Conservation (phyloP, 371 early-diverging fungal genomes). For the Syncephalastrum racemosum region DNA sequence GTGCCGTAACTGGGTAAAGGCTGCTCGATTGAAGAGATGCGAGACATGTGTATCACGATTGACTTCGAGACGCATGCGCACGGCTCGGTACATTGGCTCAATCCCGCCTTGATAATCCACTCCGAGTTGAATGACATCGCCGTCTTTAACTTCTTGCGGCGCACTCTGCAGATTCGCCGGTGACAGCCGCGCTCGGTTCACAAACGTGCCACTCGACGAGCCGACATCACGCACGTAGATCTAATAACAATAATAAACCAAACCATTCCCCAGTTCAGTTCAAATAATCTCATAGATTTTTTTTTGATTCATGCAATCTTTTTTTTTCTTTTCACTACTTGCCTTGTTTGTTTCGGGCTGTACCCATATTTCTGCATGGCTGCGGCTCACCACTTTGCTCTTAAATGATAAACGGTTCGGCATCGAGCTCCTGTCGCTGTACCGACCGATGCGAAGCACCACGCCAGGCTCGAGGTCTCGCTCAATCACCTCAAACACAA, state of each 20-base stretch:
- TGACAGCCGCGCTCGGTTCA: conserved; percentile 81
- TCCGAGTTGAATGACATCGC: conserved; percentile 86
- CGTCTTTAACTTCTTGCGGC: conserved; percentile 76
- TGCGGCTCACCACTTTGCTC: conserved; percentile 91
- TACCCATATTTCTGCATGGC: conserved; percentile 93
- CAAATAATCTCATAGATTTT: neutral
- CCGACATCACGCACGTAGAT: conserved; percentile 82
- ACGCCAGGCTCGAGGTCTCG: conserved; percentile 69
- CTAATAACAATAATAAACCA: conserved; percentile 23
- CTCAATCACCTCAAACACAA: conserved; percentile 83
- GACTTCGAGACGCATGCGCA: conserved; percentile 80
- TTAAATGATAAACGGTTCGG: conserved; percentile 83
- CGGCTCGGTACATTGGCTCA: conserved; percentile 77
- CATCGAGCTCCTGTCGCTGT: conserved; percentile 67
- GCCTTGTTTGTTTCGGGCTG: conserved; percentile 69
- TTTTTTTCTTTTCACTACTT: conserved; percentile 20
- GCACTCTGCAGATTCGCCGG: conserved; percentile 73
- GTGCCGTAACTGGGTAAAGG: conserved; percentile 26
- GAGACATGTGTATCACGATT: conserved; percentile 52
- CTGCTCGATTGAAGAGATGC: conserved; percentile 24
- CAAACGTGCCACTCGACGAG: conserved; percentile 88
- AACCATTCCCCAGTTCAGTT: neutral
- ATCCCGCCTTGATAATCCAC: conserved; percentile 89
- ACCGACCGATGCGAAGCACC: conserved; percentile 75
- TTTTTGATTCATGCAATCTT: neutral